Conservation (phyloP, 208 protist species). For the Tritrichomonas musculus region DNA sequence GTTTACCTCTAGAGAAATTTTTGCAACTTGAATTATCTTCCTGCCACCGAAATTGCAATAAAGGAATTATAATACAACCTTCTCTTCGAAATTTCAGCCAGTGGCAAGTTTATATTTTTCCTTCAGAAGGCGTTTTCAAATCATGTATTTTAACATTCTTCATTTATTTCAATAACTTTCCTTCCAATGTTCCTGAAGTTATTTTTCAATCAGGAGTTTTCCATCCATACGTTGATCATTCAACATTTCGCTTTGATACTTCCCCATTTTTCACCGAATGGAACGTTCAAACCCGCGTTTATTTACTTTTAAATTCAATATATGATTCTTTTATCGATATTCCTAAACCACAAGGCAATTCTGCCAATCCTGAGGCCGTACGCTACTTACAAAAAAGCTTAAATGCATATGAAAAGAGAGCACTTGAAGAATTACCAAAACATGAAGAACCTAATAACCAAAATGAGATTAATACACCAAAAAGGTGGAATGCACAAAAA, state of each 20-base stretch:
- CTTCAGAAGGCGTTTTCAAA: neutral
- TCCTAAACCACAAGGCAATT: neutral
- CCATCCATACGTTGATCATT: neutral
- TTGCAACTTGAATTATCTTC: no score
- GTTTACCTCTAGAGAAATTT: no score
- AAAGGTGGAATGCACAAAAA: neutral
- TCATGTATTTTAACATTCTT: neutral
- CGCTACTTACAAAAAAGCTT: neutral
- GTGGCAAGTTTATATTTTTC: conserved; percentile 11
- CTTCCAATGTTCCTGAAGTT: neutral
- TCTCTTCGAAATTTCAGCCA: neutral
- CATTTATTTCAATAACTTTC: conserved; percentile 1
- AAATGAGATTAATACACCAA: neutral
- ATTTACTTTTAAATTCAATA: neutral
- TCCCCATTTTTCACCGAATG: neutral
- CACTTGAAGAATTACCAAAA: neutral
- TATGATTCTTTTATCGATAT: neutral
- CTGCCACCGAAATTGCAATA: neutral
- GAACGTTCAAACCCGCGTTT: neutral
- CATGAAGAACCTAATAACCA: neutral
- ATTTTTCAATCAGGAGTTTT: neutral
- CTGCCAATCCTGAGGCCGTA: neutral
- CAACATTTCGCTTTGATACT: neutral
- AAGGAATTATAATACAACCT: neutral
- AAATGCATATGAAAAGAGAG: neutral